A percentile compares a stretch with the other conserved stretches of the same genome.
phyloP scores from a whole-genome alignment of 2,329 filamentous ascomycete species.

The Colletotrichum kahawae region DNA sequence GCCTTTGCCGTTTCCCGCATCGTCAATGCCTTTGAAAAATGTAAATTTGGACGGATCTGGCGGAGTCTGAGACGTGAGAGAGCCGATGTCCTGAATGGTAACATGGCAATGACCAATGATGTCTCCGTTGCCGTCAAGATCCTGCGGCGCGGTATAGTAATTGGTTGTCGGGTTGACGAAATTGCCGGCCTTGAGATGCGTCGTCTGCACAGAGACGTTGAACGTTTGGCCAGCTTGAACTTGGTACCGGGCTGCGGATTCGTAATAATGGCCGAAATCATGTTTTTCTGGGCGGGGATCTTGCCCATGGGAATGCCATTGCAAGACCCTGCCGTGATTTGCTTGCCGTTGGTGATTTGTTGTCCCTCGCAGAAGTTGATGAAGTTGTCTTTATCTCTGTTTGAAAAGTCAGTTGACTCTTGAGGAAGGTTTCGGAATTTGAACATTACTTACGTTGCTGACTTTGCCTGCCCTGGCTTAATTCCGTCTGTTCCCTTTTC shows the following conservation, averaged over 20 bases:
- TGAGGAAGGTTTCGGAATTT: not conserved
- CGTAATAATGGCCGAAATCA: constrained; percentile 60
- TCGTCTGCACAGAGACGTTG: constrained; percentile 50
- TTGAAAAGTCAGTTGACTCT: not conserved
- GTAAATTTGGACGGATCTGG: constrained; percentile 46
- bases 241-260: constrained; percentile 46
- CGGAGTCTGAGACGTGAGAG: constrained; percentile 40
- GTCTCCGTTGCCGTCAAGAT: constrained; percentile 43
- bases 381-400: constrained; percentile 50
- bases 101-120: constrained; percentile 54
- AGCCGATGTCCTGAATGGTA: constrained; percentile 53
- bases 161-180: constrained; percentile 59
- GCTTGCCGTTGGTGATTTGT: constrained; percentile 59
- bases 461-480: constrained; percentile 38
- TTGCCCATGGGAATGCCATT: constrained; percentile 65
- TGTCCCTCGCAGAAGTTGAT: constrained; percentile 64
- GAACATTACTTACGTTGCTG: constrained; percentile 42
- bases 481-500: constrained; percentile 33
- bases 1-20: constrained; percentile 51
- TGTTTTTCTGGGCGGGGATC: constrained; percentile 53
- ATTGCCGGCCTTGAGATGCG: constrained; percentile 54
- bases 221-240: constrained; percentile 47
- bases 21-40: constrained; percentile 65
- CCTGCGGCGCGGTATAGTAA: constrained; percentile 61
- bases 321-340: constrained; percentile 55